phyloP scores from a whole-genome alignment of 2,329 filamentous ascomycete species.

The Podosphaera aphanis region DNA sequence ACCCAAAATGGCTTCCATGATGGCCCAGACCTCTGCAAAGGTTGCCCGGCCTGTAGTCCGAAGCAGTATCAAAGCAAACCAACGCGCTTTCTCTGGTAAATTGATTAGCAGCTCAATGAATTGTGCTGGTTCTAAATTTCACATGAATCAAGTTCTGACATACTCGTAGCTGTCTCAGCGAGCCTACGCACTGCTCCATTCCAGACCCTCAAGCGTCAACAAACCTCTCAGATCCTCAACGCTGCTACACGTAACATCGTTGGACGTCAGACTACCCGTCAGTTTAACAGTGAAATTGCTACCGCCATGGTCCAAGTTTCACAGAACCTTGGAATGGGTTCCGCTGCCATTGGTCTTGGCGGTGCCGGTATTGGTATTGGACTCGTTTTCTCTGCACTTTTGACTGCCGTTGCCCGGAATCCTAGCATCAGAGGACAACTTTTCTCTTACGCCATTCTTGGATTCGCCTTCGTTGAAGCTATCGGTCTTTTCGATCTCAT shows the following conservation, averaged over 20 bases:
- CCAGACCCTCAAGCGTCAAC: slow-evolving; percentile 40
- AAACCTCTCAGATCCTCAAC: slow-evolving; percentile 41
- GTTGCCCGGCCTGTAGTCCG: slow-evolving; percentile 55
- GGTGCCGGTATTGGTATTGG: slow-evolving; percentile 90
- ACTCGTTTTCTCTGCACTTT: slow-evolving; percentile 76
- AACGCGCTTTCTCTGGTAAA: slow-evolving; percentile 55
- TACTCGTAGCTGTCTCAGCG: slow-evolving; percentile 17
- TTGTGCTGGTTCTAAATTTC: background rate
- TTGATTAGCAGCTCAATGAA: background rate
- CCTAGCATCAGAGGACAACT: slow-evolving; percentile 84
- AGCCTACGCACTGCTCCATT: slow-evolving; percentile 8
- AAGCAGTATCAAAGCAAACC: slow-evolving; percentile 32
- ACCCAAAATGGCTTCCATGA: slow-evolving; percentile 53
- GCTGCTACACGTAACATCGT: slow-evolving; percentile 21
- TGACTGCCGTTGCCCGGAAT: slow-evolving; percentile 82
- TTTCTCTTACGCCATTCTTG: slow-evolving; percentile 87
- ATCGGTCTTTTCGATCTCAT: slow-evolving; percentile 75
- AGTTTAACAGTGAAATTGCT: slow-evolving; percentile 75
- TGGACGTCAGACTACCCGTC: slow-evolving; percentile 40
- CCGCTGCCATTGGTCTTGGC: slow-evolving; percentile 75
- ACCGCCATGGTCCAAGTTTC: slow-evolving; percentile 74
- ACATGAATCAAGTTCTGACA: background rate
- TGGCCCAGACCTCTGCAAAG: slow-evolving; percentile 36
- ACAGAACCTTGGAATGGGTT: slow-evolving; percentile 76
- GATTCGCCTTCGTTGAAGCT: slow-evolving; percentile 87